phyloP scores from a whole-genome alignment of 192 early-diverging fungal genomes.

The Backusella liffmaniae region DNA sequence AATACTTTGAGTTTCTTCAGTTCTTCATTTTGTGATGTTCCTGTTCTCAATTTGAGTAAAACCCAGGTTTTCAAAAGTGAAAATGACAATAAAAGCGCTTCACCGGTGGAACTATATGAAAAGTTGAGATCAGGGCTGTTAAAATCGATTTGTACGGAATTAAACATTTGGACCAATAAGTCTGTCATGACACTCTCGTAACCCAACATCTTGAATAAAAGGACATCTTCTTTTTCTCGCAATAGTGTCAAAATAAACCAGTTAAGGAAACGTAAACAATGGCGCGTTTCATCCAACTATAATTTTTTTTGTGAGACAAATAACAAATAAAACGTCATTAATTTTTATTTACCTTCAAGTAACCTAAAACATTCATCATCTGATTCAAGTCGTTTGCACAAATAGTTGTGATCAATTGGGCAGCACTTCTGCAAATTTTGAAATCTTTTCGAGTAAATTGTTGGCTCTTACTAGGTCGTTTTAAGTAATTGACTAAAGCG shows the following conservation, averaged over 20 bases:
- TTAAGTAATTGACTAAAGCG: conserved; percentile 29
- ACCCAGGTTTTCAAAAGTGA: conserved; percentile 43
- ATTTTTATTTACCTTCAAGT: conserved; percentile 23
- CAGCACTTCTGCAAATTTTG: conserved; percentile 30
- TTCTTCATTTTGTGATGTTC: not conserved
- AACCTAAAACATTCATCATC: not conserved
- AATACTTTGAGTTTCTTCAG: not conserved
- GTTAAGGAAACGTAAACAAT: conserved; percentile 39
- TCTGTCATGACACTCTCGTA: conserved; percentile 39
- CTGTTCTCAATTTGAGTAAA: conserved; percentile 25
- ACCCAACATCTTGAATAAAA: conserved; percentile 27
- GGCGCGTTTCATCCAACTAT: conserved; percentile 37
- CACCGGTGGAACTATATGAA: conserved; percentile 34
- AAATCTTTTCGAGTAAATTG: conserved; percentile 45
- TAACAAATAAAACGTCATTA: not conserved
- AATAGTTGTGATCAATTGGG: conserved; percentile 38
- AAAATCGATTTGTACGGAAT: conserved; percentile 32
- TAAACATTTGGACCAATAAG: conserved; percentile 33
- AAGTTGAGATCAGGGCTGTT: conserved; percentile 34
- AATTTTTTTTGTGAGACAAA: not conserved
- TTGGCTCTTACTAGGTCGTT: conserved; percentile 22
- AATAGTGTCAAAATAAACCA: conserved; percentile 43
- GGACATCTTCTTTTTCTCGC: conserved; percentile 4
- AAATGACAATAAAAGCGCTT: conserved; percentile 38
- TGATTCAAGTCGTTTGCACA: conserved; percentile 25